Conservation (phyloP, 768 basidiomycete species). For the Pisolithus orientalis region DNA sequence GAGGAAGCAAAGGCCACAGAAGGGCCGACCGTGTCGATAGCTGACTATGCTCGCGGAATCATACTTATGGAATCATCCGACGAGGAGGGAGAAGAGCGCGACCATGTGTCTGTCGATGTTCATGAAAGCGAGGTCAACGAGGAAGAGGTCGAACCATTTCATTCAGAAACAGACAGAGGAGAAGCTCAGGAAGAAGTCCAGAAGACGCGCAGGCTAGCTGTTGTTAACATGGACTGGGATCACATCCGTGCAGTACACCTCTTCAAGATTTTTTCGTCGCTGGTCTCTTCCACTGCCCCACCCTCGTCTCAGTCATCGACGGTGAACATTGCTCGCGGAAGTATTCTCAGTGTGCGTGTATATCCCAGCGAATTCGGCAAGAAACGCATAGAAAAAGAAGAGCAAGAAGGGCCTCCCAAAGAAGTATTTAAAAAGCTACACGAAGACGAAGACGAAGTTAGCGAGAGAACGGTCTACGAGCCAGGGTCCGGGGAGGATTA, state of each 20-base stretch:
- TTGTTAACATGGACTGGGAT: slow-evolving; percentile 98
- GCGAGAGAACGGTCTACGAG: slow-evolving; percentile 60
- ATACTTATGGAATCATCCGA: slow-evolving; percentile 84
- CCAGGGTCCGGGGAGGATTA: slow-evolving; percentile 70
- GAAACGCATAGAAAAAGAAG: slow-evolving; percentile 43
- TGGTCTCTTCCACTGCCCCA: slow-evolving; percentile 59
- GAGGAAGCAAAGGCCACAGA: slow-evolving; percentile 24
- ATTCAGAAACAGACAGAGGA: slow-evolving; percentile 40
- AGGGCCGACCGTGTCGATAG: slow-evolving; percentile 22
- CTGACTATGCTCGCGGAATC: slow-evolving; percentile 89
- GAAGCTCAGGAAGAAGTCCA: slow-evolving; percentile 30
- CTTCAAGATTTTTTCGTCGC: slow-evolving; percentile 88
- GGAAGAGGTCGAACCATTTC: slow-evolving; percentile 30
- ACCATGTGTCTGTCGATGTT: slow-evolving; percentile 2
- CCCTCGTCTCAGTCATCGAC: slow-evolving; percentile 19
- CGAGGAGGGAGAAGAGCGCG: slow-evolving; percentile 48
- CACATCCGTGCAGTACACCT: slow-evolving; percentile 85
- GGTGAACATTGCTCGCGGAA: not conserved
- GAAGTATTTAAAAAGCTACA: slow-evolving; percentile 63
- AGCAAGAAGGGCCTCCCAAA: slow-evolving; percentile 81
- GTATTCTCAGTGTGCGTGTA: slow-evolving; percentile 15
- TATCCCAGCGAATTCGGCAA: slow-evolving; percentile 10
- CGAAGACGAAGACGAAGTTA: slow-evolving; percentile 46
- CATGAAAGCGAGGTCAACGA: slow-evolving; percentile 25
- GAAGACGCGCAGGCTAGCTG: slow-evolving; percentile 68